Evolutionary conservation across 352 stramenopile genomes (phyloP), one percentile per base, ranked within the genome.

Genomic region (Phytophthora tubulina): DNA sequence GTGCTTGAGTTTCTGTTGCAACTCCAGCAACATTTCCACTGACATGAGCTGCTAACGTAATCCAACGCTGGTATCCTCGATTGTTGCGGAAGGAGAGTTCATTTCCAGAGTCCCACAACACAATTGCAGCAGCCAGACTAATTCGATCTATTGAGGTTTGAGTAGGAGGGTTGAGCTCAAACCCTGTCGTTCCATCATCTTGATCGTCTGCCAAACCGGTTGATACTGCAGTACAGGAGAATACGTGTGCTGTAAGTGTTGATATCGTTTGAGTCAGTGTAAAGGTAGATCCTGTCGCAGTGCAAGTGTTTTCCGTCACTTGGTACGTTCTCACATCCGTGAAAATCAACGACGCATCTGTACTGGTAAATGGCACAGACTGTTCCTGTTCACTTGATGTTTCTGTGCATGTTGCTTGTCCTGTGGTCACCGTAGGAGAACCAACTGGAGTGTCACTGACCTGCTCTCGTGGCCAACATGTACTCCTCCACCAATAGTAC

Each of bases 401-500:
- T 3, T 55, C 48, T 0, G 58, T 59, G 51, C 85, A 92, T 2
- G 54, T 46, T 0, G 54, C 2, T 32, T 70, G 39, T 3, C 52
- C 56, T 0, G 74, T 13, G 0, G 65, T 79, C 1, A 70, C 57
- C 7, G 60, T 48, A 6, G 59, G 53, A 11, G 65, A 79, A 1
- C 32, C 17, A 15, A 65, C 33, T 33, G 58, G 42, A 15, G 51
- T 66, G 6, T 61, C 60, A 4, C 59, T 78, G 30, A 86, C 27
- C 4, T 67, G 33, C 10, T 80, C 67, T 6, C 81, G 79, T 30
- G 70, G 59, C 71, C 58, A 86, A 8, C 85, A 91, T 1, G 74
- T 79, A 32, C 77, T 89, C 4, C 44, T 54, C 85, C 85, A 92
- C 85, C 85, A 92, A 44, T 83, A 72, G 10, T 77, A 59, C n/a